A percentile compares a stretch with the other conserved stretches of the same genome.
Evolutionary conservation across 306 rosid species (phyloP).

Genomic region (Dryas octopetala): DNA sequence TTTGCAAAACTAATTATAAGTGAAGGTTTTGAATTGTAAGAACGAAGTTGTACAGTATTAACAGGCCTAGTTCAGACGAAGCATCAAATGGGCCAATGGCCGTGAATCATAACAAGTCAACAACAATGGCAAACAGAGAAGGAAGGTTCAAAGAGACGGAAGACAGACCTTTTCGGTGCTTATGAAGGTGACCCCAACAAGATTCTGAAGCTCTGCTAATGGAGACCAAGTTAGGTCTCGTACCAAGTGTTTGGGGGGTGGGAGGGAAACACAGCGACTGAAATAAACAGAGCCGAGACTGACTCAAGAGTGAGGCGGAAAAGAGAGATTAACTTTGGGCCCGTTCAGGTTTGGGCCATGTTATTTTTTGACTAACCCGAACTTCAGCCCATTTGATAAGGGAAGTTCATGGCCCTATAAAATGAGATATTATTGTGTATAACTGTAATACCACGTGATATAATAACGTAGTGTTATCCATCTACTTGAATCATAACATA

Average conservation of each 20-base stretch:
- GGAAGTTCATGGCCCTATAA: no score
- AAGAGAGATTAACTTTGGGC: background rate
- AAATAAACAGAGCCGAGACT: background rate
- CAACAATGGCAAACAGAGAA: background rate
- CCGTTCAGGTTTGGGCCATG: background rate
- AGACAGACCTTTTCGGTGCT: background rate
- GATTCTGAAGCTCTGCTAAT: background rate
- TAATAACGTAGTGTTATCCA: no score
- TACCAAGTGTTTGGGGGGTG: background rate
- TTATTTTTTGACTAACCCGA: no score
- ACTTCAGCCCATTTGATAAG: background rate
- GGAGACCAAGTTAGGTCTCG: background rate
- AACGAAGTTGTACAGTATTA: background rate
- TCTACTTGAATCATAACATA: no score
- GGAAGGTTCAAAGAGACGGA: background rate
- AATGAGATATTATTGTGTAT: no score
- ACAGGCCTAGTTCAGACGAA: background rate
- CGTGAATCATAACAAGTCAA: background rate
- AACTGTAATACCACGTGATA: no score
- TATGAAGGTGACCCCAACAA: background rate
- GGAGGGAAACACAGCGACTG: background rate
- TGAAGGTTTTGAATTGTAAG: background rate
- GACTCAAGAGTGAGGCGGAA: background rate
- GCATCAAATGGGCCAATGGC: background rate
- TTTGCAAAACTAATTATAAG: background rate